These are phyloP conservation scores for Lithospermum erythrorhizon DNA, from an alignment of 257 asterid species.

Conservation along the genomic window DNA sequence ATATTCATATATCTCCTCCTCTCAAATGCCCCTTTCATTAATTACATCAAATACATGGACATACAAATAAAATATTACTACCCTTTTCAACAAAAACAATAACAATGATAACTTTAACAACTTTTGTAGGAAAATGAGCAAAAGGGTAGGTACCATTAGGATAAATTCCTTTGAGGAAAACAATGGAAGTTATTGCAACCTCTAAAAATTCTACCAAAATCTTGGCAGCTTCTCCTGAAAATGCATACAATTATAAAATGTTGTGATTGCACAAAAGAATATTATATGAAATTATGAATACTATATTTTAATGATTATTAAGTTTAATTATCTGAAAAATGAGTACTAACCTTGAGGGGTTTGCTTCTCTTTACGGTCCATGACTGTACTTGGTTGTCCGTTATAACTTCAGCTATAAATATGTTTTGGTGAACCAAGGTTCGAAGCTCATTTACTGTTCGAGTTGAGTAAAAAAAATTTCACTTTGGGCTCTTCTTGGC, in stretches of 20 bases:
- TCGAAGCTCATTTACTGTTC: too few relatives aligned
- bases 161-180: conserved; percentile 75
- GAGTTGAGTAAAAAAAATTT: too few relatives aligned
- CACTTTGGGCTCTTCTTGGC: too few relatives aligned
- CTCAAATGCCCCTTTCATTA: conserved; percentile 65
- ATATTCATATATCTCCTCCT: conserved; percentile 78
- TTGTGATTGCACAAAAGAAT: too few relatives aligned
- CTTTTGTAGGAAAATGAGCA: neutral
- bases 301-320: too few relatives aligned
- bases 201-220: conserved; percentile 71
- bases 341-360: conserved; percentile 40
- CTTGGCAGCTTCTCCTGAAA: conserved; percentile 52
- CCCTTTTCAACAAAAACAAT: neutral
- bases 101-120: neutral
- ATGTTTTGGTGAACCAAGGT: too few relatives aligned
- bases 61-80: neutral
- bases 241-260: neutral
- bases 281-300: too few relatives aligned
- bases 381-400: neutral
- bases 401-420: too few relatives aligned
- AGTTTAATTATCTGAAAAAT: neutral
- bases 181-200: conserved; percentile 69
- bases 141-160: conserved; percentile 45
- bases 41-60: neutral
- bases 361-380: conserved; percentile 44